Evolutionary conservation across 2,329 filamentous ascomycete species (phyloP).

Genomic region (Chrysoporthe austroafricana): DNA sequence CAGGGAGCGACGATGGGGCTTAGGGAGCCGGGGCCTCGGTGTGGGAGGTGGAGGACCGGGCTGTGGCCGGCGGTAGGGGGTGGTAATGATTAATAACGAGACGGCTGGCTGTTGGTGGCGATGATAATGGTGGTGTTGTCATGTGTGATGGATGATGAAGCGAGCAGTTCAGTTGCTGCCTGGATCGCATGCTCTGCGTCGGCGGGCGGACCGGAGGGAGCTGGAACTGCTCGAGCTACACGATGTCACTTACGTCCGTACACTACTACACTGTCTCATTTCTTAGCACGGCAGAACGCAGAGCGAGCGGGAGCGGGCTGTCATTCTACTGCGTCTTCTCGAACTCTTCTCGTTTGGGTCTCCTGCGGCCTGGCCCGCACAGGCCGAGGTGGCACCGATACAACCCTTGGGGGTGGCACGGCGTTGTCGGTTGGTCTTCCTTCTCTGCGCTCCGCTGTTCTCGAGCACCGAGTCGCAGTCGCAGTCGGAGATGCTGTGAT

Average conservation of each 20-base stretch:
- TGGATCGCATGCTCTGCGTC: neutral
- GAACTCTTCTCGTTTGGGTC: neutral
- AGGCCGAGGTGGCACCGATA: neutral
- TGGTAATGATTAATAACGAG: conserved; percentile 6
- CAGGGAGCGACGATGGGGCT: conserved; percentile 8
- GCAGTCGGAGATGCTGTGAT: too few species aligned
- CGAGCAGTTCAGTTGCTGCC: neutral
- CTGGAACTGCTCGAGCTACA: neutral
- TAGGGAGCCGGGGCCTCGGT: conserved; percentile 16
- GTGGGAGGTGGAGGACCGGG: conserved; percentile 21
- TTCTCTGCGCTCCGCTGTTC: neutral
- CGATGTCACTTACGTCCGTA: neutral
- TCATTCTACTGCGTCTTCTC: neutral
- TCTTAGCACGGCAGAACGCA: neutral
- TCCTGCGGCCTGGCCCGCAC: neutral
- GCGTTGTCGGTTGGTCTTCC: neutral
- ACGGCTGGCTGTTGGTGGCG: neutral
- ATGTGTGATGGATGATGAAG: neutral
- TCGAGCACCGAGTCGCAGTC: neutral
- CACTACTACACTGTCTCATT: neutral
- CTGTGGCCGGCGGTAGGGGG: neutral
- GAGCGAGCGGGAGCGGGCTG: neutral
- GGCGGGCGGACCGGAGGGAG: neutral
- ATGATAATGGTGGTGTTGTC: neutral
- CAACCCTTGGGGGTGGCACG: neutral